These are phyloP conservation scores for Gypsophila paniculata DNA, from an alignment of 179 eudicot genomes.

Conservation along the genomic window DNA sequence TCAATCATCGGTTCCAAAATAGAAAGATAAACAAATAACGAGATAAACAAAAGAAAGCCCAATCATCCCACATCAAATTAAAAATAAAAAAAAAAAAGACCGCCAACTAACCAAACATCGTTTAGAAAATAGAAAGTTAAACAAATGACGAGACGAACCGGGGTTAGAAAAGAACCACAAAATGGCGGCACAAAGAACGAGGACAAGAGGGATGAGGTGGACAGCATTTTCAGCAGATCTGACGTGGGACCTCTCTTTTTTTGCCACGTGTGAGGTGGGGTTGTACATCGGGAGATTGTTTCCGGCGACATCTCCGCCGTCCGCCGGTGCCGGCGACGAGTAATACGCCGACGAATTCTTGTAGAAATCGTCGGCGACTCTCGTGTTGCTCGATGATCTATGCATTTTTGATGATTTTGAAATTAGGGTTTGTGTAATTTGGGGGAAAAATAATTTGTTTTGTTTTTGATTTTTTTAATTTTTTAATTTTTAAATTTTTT, in stretches of 20 bases:
- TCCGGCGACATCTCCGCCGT: constrained; percentile 1
- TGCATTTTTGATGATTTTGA: constrained; percentile 39
- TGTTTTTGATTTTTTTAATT: no score
- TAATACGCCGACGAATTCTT: constrained; percentile 24
- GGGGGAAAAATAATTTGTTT: no score
- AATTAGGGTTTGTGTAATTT: not conserved
- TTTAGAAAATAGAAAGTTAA: not conserved
- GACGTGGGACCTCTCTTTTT: constrained; percentile 49
- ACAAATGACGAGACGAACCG: constrained; percentile 27
- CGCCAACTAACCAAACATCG: not conserved
- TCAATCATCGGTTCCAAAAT: no score
- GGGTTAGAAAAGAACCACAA: constrained; percentile 74
- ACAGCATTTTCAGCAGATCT: constrained; percentile 62
- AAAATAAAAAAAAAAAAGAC: no score
- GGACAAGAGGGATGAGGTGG: constrained; percentile 65
- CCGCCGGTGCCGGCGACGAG: constrained; percentile 18
- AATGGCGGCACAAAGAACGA: constrained; percentile 48
- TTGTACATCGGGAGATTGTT: constrained; percentile 42
- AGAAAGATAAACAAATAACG: no score
- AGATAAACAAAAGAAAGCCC: no score
- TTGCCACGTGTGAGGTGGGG: constrained; percentile 52
- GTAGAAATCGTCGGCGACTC: constrained; percentile 56
- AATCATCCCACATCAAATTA: no score
- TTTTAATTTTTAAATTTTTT: not conserved
- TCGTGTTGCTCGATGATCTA: constrained; percentile 54